These are phyloP conservation scores for Neophaeococcomyces mojaviensis DNA, from an alignment of 2,329 filamentous ascomycete species.

Conservation along the genomic window DNA sequence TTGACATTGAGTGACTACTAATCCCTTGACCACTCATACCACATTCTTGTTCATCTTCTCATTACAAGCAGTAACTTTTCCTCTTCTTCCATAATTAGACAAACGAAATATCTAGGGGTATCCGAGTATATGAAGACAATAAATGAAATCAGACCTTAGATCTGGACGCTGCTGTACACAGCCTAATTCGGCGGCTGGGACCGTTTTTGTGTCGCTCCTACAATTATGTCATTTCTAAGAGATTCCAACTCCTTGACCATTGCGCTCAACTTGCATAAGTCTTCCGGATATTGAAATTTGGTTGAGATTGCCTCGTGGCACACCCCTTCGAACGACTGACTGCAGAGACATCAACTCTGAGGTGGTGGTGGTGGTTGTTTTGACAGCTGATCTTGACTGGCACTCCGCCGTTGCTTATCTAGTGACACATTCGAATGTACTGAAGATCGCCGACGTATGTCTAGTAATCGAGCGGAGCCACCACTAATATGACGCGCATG, in stretches of 20 bases:
- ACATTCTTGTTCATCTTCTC: not conserved
- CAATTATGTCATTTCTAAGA: slow-evolving; percentile 3
- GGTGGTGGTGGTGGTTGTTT: too few relatives aligned
- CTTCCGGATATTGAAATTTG: too few relatives aligned
- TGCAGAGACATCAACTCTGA: not conserved
- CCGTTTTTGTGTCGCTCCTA: not conserved
- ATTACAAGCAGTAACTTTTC: not conserved
- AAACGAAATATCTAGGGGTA: slow-evolving; percentile 6
- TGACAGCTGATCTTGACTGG: not conserved
- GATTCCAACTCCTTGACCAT: too few relatives aligned
- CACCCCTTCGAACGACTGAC: not conserved
- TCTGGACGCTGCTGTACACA: not conserved
- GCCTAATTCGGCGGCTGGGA: not conserved
- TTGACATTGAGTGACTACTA: not conserved
- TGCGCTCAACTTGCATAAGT: too few relatives aligned
- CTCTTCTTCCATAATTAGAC: not conserved
- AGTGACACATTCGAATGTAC: slow-evolving; percentile 38
- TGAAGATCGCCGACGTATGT: slow-evolving; percentile 51
- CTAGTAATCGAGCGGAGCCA: slow-evolving; percentile 67
- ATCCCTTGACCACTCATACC: not conserved
- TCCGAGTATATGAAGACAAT: slow-evolving; percentile 4
- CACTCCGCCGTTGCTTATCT: slow-evolving; percentile 8
- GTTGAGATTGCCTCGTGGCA: too few relatives aligned
- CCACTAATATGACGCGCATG: slow-evolving; percentile 68
- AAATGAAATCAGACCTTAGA: not conserved